phyloP scores from a whole-genome alignment of 148 eudicot species.

The Nyssa sinensis region DNA sequence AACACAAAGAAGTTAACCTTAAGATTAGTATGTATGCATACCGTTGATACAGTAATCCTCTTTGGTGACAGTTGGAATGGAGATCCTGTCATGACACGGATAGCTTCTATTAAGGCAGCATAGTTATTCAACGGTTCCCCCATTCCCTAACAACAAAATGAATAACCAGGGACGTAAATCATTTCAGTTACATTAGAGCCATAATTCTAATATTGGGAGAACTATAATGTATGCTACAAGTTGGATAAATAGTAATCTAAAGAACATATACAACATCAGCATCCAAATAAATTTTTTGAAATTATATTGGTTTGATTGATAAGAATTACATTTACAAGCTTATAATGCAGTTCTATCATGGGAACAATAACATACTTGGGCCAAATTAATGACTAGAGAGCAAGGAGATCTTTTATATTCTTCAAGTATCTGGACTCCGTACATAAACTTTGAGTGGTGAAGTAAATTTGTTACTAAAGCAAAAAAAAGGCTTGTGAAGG shows the following conservation, averaged over 20 bases:
- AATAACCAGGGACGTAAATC: constrained; percentile 4
- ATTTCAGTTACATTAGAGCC: not conserved
- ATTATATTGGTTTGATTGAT: not conserved
- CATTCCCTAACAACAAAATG: constrained; percentile 72
- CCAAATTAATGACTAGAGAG: not conserved
- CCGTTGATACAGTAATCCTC: constrained; percentile 92
- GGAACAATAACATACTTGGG: not conserved
- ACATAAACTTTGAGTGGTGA: not conserved
- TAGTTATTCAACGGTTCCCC: constrained; percentile 97
- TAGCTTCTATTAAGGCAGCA: constrained; percentile 75
- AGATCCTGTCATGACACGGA: constrained; percentile 64
- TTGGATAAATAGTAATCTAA: not conserved
- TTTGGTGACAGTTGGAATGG: constrained; percentile 85
- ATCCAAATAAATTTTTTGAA: not conserved
- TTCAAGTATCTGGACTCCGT: not conserved
- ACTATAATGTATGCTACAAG: not conserved
- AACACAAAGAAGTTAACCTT: not conserved
- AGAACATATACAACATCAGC: not conserved
- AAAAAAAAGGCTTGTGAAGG: too few species aligned
- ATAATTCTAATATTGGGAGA: not conserved
- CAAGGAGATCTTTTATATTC: not conserved
- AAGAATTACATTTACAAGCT: not conserved
- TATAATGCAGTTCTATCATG: too few species aligned
- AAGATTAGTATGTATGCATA: constrained; percentile 27
- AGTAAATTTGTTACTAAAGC: not conserved